A percentile compares a stretch with the other conserved stretches of the same genome.
Evolutionary conservation across 371 early-diverging fungal species (phyloP).

Genomic region (Dichotomocladium elegans): DNA sequence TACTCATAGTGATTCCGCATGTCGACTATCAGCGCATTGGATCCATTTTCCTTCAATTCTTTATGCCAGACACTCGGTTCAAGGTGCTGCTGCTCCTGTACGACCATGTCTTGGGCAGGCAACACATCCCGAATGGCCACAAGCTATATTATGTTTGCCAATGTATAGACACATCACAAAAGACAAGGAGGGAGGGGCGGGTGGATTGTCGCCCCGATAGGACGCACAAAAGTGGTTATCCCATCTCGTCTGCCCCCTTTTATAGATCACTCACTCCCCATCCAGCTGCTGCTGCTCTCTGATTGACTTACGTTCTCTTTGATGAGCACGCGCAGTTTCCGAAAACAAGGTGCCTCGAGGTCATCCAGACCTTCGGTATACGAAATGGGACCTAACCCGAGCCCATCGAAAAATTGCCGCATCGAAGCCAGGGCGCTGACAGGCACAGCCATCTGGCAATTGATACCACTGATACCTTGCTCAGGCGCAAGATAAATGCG

Average conservation of each 20-base stretch:
- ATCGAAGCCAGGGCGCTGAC: conserved; percentile 28
- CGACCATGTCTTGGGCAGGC: conserved; percentile 43
- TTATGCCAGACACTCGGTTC: conserved; percentile 65
- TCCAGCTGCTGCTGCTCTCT: no score
- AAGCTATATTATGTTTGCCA: conserved; percentile 10
- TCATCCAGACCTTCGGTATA: conserved; percentile 69
- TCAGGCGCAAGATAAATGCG: conserved; percentile 68
- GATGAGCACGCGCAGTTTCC: conserved; percentile 59
- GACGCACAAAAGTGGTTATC: no score
- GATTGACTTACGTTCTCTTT: conserved; percentile 47
- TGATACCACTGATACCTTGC: conserved; percentile 57
- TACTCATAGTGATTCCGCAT: conserved; percentile 81
- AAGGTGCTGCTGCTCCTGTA: conserved; percentile 54
- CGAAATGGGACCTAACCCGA: conserved; percentile 24
- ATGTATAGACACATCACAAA: no score
- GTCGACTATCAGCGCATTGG: conserved; percentile 52
- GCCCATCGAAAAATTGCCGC: conserved; percentile 36
- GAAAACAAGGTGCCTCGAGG: conserved; percentile 45
- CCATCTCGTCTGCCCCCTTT: no score
- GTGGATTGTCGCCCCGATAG: no score
- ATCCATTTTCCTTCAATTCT: conserved; percentile 34
- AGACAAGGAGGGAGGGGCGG: no score
- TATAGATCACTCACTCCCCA: no score
- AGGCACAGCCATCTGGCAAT: conserved; percentile 73
- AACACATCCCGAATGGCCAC: conserved; percentile 53